phyloP scores from a whole-genome alignment of 2,329 filamentous ascomycete species.

The Curvularia sp. region DNA sequence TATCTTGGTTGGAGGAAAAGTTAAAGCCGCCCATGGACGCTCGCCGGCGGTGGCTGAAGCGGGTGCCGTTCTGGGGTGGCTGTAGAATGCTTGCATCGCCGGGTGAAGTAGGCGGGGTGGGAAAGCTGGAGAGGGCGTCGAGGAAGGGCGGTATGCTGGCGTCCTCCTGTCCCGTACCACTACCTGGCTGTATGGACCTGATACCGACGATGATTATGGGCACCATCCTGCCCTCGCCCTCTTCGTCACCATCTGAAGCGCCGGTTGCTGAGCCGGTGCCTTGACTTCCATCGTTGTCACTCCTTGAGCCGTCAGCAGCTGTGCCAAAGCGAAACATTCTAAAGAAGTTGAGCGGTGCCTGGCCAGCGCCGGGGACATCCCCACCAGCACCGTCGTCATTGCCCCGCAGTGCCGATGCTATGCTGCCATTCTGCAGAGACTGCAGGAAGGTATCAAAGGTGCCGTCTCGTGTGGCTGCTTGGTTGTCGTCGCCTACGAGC shows the following conservation, averaged over 20 bases:
- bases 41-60: conserved; percentile 61
- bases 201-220: conserved; percentile 75
- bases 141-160: conserved; percentile 57
- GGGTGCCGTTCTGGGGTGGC: conserved; percentile 62
- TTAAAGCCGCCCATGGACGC: conserved; percentile 62
- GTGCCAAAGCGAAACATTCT: conserved; percentile 72
- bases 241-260: conserved; percentile 42
- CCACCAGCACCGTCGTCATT: conserved; percentile 51
- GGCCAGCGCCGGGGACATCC: conserved; percentile 48
- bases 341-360: conserved; percentile 70
- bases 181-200: conserved; percentile 65
- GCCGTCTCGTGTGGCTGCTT: conserved; percentile 64
- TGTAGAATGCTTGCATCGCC: conserved; percentile 60
- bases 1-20: conserved; percentile 60
- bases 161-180: conserved; percentile 54
- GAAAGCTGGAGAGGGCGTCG: conserved; percentile 59
- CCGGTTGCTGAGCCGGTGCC: conserved; percentile 31
- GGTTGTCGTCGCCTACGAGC: conserved; percentile 66
- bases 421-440: conserved; percentile 66
- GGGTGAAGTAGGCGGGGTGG: conserved; percentile 54
- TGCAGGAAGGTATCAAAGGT: conserved; percentile 69
- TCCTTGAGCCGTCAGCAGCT: conserved; percentile 40
- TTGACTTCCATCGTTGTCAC: conserved; percentile 24
- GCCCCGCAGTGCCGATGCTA: conserved; percentile 62
- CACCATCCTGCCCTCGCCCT: conserved; percentile 64